A percentile compares a stretch with the other conserved stretches of the same genome.
These are phyloP conservation scores for Logfia minima DNA, from an alignment of 129 eudicot species.

Conservation along the genomic window DNA sequence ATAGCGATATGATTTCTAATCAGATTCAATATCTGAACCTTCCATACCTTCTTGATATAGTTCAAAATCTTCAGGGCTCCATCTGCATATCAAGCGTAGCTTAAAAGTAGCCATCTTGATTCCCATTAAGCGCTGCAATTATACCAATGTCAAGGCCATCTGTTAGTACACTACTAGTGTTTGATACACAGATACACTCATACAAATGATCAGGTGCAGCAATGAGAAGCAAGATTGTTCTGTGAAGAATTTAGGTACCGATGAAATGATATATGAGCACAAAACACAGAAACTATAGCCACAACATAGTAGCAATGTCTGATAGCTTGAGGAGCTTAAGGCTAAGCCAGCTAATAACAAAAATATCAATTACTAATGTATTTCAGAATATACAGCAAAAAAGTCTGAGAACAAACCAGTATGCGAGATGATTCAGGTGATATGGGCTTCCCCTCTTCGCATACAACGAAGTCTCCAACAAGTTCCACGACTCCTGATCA, in stretches of 20 bases:
- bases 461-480: slow-evolving; percentile 76
- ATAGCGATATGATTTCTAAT: not conserved
- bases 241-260: not conserved
- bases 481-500: slow-evolving; percentile 85
- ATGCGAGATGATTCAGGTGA: slow-evolving; percentile 93
- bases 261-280: not conserved
- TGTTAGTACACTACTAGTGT: not conserved
- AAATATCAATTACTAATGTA: not conserved
- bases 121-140: slow-evolving; percentile 66
- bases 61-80: slow-evolving; percentile 76
- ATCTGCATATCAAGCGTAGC: slow-evolving; percentile 66
- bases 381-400: not conserved
- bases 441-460: slow-evolving; percentile 83
- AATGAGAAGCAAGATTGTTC: not conserved
- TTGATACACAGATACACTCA: not conserved
- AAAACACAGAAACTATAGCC: not conserved
- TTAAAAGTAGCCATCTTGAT: slow-evolving; percentile 77
- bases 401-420: slow-evolving; percentile 50
- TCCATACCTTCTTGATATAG: slow-evolving; percentile 63
- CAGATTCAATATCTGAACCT: slow-evolving; percentile 62
- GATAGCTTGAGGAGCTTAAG: not conserved
- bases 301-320: not conserved
- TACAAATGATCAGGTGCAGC: not conserved
- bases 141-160: not conserved
- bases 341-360: not conserved